phyloP scores from a whole-genome alignment of 2,329 filamentous ascomycete genomes.

The Diaporthe velutina region DNA sequence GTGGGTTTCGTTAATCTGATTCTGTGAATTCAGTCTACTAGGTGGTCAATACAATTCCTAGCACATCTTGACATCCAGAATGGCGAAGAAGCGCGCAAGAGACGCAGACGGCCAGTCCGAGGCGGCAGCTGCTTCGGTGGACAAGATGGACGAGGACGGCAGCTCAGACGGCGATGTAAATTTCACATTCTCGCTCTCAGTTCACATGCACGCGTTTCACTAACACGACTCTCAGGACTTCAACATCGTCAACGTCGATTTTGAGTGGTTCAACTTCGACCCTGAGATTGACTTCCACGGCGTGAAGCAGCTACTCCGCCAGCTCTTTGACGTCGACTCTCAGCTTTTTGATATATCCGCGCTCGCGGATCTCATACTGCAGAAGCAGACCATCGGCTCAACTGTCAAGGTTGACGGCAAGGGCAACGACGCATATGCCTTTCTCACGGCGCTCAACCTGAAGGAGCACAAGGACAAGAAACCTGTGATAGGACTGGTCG shows the following conservation, averaged over 20 bases:
- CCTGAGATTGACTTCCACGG: constrained; percentile 94
- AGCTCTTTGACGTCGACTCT: constrained; percentile 91
- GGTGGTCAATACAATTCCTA: neutral
- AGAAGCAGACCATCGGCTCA: constrained; percentile 88
- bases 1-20: neutral
- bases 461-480: constrained; percentile 82
- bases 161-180: constrained; percentile 67
- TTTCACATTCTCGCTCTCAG: constrained; percentile 33
- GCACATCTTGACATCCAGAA: constrained; percentile 36
- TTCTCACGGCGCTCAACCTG: constrained; percentile 89
- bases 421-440: constrained; percentile 91
- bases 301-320: constrained; percentile 88
- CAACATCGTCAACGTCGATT: constrained; percentile 94
- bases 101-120: constrained; percentile 48
- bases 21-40: neutral
- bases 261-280: constrained; percentile 98
- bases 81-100: constrained; percentile 54
- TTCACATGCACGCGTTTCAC: constrained; percentile 25
- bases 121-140: constrained; percentile 44
- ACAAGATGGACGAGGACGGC: constrained; percentile 57
- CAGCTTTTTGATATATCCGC: constrained; percentile 89
- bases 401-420: constrained; percentile 98
- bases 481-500: constrained; percentile 76
- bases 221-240: constrained; percentile 73
- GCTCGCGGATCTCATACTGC: constrained; percentile 86